Conservation (phyloP, 768 basidiomycete species). For the Suillus decipiens region DNA sequence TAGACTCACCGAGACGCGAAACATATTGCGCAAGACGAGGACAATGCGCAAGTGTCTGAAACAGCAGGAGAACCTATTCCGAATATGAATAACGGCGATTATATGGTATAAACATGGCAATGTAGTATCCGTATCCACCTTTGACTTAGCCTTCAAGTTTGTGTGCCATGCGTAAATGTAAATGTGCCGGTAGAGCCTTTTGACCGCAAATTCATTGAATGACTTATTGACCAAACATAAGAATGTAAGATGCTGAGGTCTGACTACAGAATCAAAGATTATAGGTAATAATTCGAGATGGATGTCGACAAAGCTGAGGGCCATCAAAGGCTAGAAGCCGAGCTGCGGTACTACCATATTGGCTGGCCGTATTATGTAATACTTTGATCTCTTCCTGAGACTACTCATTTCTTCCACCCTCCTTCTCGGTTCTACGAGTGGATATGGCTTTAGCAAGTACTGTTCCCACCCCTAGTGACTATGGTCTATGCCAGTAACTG, state of each 20-base stretch:
- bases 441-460: no score
- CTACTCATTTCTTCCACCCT: no score
- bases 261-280: conserved; percentile 52
- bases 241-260: conserved; percentile 51
- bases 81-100: neutral
- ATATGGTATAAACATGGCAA: neutral
- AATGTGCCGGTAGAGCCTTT: conserved; percentile 57
- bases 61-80: conserved; percentile 58
- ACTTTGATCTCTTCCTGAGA: neutral
- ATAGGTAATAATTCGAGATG: conserved; percentile 66
- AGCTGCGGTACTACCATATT: neutral
- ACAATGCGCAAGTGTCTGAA: conserved; percentile 56
- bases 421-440: no score
- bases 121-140: conserved; percentile 40
- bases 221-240: conserved; percentile 58
- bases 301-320: conserved; percentile 48
- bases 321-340: conserved; percentile 33
- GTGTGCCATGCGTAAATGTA: conserved; percentile 74
- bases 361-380: neutral
- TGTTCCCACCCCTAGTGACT: no score
- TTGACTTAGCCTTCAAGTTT: conserved; percentile 49
- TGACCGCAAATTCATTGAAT: conserved; percentile 53
- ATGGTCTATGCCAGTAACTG: no score
- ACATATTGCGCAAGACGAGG: conserved; percentile 62
- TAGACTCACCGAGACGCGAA: conserved; percentile 52